Evolutionary conservation across 768 basidiomycete species (phyloP).

Genomic region (Naganishia vaughanmartiniae): DNA sequence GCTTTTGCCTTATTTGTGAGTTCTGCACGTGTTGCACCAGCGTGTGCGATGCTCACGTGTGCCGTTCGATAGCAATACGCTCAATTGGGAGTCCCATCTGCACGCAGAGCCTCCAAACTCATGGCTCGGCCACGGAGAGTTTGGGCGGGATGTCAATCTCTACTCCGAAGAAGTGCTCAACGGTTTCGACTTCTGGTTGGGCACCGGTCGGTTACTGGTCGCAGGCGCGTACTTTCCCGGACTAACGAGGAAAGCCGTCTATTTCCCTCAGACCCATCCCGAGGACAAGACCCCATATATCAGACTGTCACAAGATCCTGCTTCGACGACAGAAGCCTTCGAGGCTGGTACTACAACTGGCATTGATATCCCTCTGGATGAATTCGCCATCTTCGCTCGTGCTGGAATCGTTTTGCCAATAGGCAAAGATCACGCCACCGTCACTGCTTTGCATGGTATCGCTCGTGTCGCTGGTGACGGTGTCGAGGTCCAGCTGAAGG

Average conservation of each 20-base stretch:
- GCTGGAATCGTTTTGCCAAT: conserved; percentile 49
- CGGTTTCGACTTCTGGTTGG: conserved; percentile 51
- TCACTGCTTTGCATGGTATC: conserved; percentile 43
- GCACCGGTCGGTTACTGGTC: conserved; percentile 45
- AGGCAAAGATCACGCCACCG: conserved; percentile 44
- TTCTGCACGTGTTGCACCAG: conserved; percentile 4
- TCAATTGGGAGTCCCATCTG: conserved; percentile 46
- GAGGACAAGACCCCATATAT: conserved; percentile 44
- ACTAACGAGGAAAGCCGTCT: conserved; percentile 40
- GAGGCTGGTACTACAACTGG: conserved; percentile 35
- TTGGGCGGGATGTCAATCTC: conserved; percentile 44
- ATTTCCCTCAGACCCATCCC: conserved; percentile 44
- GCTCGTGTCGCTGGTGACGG: conserved; percentile 44
- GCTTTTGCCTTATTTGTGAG: conserved; percentile 49
- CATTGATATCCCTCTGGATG: conserved; percentile 45
- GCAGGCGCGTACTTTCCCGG: conserved; percentile 44
- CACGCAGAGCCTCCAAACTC: conserved; percentile 44
- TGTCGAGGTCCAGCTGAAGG: conserved; percentile 29
- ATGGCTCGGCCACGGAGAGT: conserved; percentile 44
- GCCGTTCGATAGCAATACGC: conserved; percentile 35
- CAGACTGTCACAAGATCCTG: conserved; percentile 35
- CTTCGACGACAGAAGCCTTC: conserved; percentile 12
- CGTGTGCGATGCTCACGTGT: not conserved
- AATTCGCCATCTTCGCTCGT: conserved; percentile 48
- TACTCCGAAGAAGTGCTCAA: conserved; percentile 45